phyloP scores from a whole-genome alignment of 2,329 filamentous ascomycete species.

The Aspergillus carbonarius region DNA sequence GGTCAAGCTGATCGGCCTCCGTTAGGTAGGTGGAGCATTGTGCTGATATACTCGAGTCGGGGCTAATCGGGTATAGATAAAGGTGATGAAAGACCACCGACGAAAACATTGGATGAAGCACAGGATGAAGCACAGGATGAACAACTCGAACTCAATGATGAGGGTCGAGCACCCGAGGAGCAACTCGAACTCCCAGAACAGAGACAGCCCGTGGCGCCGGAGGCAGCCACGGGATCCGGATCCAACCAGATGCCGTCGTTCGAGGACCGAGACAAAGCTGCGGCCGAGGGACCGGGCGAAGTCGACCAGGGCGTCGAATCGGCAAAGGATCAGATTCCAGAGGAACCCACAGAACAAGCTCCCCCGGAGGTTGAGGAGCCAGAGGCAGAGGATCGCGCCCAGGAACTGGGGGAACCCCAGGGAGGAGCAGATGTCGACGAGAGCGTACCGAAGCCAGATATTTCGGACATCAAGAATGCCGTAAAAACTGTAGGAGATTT shows the following conservation, averaged over 20 bases:
- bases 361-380: not conserved
- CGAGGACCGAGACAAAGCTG: not conserved
- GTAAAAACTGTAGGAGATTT: conserved; percentile 30
- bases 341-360: not conserved
- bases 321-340: not conserved
- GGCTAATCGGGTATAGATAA: not conserved
- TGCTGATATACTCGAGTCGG: not conserved
- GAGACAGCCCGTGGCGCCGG: not conserved
- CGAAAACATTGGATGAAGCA: not conserved
- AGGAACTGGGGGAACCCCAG: not conserved
- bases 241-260: not conserved
- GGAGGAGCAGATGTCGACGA: not conserved
- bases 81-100: not conserved
- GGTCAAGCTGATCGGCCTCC: not conserved
- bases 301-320: not conserved
- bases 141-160: not conserved
- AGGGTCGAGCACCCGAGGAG: no score
- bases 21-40: not conserved
- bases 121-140: no score
- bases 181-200: not conserved
- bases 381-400: not conserved
- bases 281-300: not conserved
- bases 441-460: not conserved
- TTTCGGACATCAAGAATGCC: conserved; percentile 15
- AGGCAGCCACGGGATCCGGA: not conserved